Conservation (phyloP, 73 alveolate genomes). For the Tetrahymena elliotti region DNA sequence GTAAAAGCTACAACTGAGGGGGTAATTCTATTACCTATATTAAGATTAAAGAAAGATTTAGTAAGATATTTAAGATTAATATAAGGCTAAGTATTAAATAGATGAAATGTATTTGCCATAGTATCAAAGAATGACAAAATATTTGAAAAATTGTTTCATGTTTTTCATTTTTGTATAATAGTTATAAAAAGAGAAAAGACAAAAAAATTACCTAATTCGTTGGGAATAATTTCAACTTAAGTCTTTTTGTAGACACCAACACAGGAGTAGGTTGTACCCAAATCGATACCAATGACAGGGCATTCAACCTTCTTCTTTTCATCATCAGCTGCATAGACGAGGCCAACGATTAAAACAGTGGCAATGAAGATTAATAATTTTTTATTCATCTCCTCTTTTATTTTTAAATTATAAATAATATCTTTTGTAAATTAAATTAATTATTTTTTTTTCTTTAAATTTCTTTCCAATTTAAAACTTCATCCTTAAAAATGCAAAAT, state of each 20-base stretch:
- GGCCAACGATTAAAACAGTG: not conserved
- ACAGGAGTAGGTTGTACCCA: constrained; percentile 95
- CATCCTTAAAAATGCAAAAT: not conserved
- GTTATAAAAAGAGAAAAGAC: not conserved
- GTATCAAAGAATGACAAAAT: not conserved
- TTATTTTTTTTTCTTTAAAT: not conserved
- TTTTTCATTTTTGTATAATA: not conserved
- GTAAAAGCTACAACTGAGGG: constrained; percentile 93
- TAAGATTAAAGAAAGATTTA: constrained; percentile 6
- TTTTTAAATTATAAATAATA: not conserved
- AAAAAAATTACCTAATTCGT: constrained; percentile 53
- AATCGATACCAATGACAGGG: constrained; percentile 93
- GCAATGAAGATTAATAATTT: not conserved
- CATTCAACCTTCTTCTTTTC: constrained; percentile 59
- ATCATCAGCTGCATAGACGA: not conserved
- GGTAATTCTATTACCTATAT: constrained; percentile 63
- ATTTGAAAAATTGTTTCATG: not conserved
- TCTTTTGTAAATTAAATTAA: not conserved
- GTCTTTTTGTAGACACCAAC: constrained; percentile 86
- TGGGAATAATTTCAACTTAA: constrained; percentile 86
- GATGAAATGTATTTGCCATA: not conserved
- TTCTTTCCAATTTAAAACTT: not conserved
- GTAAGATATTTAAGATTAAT: not conserved
- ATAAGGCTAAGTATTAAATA: not conserved
- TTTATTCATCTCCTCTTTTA: not conserved